Evolutionary conservation across 75 land plant species (phyloP).

Genomic region (Adiantum capillusveneris): DNA sequence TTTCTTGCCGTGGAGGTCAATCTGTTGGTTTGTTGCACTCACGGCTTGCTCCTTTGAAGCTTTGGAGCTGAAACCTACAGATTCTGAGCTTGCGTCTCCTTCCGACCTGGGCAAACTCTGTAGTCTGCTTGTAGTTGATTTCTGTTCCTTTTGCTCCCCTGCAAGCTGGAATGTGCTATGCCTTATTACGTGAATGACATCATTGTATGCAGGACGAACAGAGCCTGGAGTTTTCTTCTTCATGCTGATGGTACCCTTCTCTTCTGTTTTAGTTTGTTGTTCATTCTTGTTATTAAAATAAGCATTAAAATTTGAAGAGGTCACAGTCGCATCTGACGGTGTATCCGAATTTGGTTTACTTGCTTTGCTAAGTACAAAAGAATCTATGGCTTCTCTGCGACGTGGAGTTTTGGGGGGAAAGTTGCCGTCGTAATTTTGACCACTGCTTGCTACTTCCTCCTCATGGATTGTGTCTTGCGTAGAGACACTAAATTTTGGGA

Average conservation of each 20-base stretch:
- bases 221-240: constrained; percentile 32
- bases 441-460: neutral
- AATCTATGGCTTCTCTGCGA: neutral
- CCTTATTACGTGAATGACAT: constrained; percentile 90
- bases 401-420: neutral
- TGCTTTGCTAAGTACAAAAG: neutral
- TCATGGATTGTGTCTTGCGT: constrained; percentile 2
- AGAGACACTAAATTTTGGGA: constrained; percentile 29
- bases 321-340: neutral
- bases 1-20: constrained; percentile 4
- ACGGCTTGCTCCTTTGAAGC: neutral
- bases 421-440: neutral
- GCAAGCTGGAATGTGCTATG: constrained; percentile 93
- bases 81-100: neutral
- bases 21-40: neutral
- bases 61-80: neutral
- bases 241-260: constrained; percentile 33
- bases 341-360: neutral
- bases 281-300: neutral
- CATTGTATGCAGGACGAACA: constrained; percentile 61
- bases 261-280: constrained; percentile 18
- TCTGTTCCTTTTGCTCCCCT: constrained; percentile 19
- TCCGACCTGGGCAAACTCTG: neutral
- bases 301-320: neutral
- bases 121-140: neutral